Evolutionary conservation across 345 rosid species (phyloP).

Genomic region (Trapa bicornis): DNA sequence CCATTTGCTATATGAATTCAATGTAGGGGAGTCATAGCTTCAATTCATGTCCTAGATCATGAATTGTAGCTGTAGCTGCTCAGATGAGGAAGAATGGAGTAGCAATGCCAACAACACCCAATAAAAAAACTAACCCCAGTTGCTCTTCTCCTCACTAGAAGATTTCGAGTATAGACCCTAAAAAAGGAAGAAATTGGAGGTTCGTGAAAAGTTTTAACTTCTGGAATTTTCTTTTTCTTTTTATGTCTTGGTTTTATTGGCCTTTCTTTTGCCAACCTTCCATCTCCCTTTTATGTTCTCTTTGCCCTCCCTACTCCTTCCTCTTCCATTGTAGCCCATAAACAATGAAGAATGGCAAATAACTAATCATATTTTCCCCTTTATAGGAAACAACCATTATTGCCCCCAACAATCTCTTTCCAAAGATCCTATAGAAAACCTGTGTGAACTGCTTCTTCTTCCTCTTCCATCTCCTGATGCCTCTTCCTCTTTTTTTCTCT

Average conservation of each 20-base stretch:
- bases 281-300: too few relatives aligned
- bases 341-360: slow-evolving; percentile 50
- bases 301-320: not conserved
- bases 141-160: not conserved
- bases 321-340: slow-evolving; percentile 10
- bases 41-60: too few relatives aligned
- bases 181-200: not conserved
- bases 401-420: slow-evolving; percentile 82
- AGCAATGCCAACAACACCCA: slow-evolving; percentile 3
- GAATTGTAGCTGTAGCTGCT: too few relatives aligned
- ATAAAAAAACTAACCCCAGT: not conserved
- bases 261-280: too few relatives aligned
- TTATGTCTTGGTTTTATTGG: too few relatives aligned
- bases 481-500: too few relatives aligned
- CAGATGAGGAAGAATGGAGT: too few relatives aligned
- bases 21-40: too few relatives aligned
- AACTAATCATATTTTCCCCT: slow-evolving; percentile 86
- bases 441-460: too few relatives aligned
- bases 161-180: not conserved
- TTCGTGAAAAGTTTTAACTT: not conserved
- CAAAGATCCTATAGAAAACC: slow-evolving; percentile 4
- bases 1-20: too few relatives aligned
- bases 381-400: slow-evolving; percentile 83
- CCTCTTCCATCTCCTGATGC: too few relatives aligned
- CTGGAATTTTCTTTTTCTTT: too few relatives aligned